Evolutionary conservation across 768 basidiomycete genomes (phyloP).

Genomic region (Hydnum rufescens): DNA sequence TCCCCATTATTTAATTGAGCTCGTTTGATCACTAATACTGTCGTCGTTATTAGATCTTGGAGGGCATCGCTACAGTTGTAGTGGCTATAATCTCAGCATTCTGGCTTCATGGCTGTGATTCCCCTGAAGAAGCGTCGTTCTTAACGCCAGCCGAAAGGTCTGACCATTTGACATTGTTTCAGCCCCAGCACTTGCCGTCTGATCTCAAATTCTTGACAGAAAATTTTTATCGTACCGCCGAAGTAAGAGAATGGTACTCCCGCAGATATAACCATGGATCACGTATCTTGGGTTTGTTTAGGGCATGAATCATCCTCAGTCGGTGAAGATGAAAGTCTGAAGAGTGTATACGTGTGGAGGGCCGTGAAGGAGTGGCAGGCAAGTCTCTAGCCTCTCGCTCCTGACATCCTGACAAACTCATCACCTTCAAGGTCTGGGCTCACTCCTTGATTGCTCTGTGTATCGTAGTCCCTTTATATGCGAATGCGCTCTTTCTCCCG

Average conservation of each 20-base stretch:
- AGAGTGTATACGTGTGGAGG: too few species aligned
- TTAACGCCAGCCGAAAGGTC: slow-evolving; percentile 35
- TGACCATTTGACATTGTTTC: not conserved
- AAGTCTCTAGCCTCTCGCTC: not conserved
- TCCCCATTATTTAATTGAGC: slow-evolving; percentile 25
- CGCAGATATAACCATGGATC: too few species aligned
- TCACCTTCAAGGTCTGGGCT: slow-evolving; percentile 24
- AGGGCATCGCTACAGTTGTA: slow-evolving; percentile 39
- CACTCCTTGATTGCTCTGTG: slow-evolving; percentile 42
- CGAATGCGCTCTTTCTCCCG: slow-evolving; percentile 53
- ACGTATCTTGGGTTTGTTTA: too few species aligned
- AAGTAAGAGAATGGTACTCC: too few species aligned
- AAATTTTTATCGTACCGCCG: not conserved
- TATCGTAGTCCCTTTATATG: slow-evolving; percentile 37
- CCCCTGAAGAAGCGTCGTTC: slow-evolving; percentile 37
- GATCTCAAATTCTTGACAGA: not conserved
- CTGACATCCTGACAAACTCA: slow-evolving; percentile 5
- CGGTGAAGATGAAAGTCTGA: slow-evolving; percentile 42
- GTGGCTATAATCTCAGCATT: slow-evolving; percentile 30
- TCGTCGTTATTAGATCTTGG: slow-evolving; percentile 28
- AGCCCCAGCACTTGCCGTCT: not conserved
- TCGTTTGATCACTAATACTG: not conserved
- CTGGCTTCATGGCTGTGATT: too few species aligned
- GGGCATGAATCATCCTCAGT: slow-evolving; percentile 18
- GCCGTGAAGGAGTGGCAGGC: slow-evolving; percentile 48